phyloP scores from a whole-genome alignment of 2,329 filamentous ascomycete genomes.

The Peltaster fructicola region DNA sequence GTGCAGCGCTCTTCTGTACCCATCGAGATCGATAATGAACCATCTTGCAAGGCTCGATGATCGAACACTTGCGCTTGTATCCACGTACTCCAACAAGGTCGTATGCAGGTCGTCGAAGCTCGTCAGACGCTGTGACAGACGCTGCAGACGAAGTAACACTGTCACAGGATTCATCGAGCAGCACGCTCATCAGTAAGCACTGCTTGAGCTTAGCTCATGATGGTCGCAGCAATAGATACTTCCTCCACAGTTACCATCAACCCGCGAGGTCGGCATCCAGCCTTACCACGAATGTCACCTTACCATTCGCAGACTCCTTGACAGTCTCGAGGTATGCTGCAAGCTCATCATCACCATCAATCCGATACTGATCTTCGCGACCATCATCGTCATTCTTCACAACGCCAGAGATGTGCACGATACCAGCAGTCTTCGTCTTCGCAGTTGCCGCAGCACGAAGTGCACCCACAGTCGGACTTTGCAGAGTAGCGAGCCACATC shows the following conservation, averaged over 20 bases:
- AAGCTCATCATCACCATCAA: conserved; percentile 56
- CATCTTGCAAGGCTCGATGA: too few species aligned
- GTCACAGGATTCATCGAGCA: too few species aligned
- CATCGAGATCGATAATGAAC: too few species aligned
- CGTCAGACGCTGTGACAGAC: too few species aligned
- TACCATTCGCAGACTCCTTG: conserved; percentile 30
- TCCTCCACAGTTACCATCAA: neutral
- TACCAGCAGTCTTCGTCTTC: conserved; percentile 42
- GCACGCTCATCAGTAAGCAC: too few species aligned
- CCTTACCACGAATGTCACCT: conserved; percentile 31
- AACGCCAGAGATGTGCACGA: conserved; percentile 44
- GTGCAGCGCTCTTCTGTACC: too few species aligned
- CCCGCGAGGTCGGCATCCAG: conserved; percentile 6
- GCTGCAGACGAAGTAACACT: too few species aligned
- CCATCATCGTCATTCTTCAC: conserved; percentile 34
- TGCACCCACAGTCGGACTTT: conserved; percentile 40
- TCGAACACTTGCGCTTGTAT: too few species aligned
- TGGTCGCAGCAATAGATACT: neutral
- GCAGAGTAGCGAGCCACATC: conserved; percentile 51
- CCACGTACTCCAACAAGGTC: too few species aligned
- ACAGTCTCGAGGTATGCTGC: conserved; percentile 49
- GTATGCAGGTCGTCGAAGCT: too few species aligned
- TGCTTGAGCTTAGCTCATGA: too few species aligned
- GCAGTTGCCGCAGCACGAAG: conserved; percentile 42
- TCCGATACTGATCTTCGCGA: conserved; percentile 44